Evolutionary conservation across 176 grass and related monocot genomes (phyloP), one percentile per base, ranked within the genome.

Genomic region (Eleusine coracana): DNA sequence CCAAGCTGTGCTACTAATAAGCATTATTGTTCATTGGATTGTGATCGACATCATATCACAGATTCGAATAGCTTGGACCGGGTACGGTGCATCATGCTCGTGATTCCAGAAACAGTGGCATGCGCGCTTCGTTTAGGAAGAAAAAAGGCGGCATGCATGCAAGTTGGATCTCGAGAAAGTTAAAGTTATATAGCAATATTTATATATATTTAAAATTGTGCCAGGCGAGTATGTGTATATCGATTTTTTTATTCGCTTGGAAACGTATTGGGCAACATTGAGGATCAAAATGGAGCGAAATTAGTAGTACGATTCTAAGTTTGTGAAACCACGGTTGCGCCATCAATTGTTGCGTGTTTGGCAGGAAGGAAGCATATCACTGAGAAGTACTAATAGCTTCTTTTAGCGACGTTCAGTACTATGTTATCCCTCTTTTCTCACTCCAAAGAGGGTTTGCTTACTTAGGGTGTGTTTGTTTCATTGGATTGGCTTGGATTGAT

Each of bases 21-120:
- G 48, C 9, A 23, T 12, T 5, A 1, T 42, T 9, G 61, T 66
- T 66, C 76, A 5, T 50, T 17, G 61, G 42, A 66, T 21, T 10
- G 80, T 34, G 55, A 39, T 52, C 40, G 41, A 8, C 50, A 5
- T 67, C 73, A 20, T 11, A 10, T 28, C 49, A 21, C 18, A 31
- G 64, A 25, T 27, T 17, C 62, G 37, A 10, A 5, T 25, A 7
- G 55, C n/a, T 42, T 11, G 58, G 64, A 10, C 42, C 21, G 42
- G 70, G 16, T n/a, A 50, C 34, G 41, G 41, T 40, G 64, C 28
- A 55, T 80, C 68, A 17, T 62, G 80, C 62, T 18, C 58, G 31
- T 74, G 34, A 83, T 74, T 42, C 58, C 16, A 73, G 52, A 14
- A 25, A 41, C 13, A 28, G 74, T 2, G 74, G 16, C 12, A 14